Evolutionary conservation across 1,139 yeast genomes (phyloP).

Genomic region (Candida pseudoviswanathii): DNA sequence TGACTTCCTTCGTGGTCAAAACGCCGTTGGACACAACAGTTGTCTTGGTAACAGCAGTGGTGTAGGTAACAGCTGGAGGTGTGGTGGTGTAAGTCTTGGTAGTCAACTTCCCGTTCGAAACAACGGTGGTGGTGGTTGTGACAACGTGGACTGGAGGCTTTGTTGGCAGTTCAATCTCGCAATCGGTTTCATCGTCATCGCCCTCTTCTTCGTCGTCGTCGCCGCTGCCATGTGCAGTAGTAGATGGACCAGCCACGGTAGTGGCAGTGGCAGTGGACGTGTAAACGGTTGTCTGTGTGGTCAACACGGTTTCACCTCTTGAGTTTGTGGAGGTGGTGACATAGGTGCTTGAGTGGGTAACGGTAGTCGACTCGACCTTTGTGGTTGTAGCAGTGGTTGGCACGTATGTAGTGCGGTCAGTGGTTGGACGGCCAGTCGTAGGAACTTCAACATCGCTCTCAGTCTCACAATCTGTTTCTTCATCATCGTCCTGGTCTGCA

Average conservation of each 20-base stretch:
- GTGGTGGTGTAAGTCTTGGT: background rate
- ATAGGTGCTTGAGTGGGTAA: background rate
- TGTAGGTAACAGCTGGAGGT: background rate
- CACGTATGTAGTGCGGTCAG: background rate
- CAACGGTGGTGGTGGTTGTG: too few relatives aligned
- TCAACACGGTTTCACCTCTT: background rate
- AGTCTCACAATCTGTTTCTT: too few relatives aligned
- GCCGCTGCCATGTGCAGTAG: slow-evolving; percentile 12
- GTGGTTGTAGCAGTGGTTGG: slow-evolving; percentile 3
- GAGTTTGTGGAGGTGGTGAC: background rate
- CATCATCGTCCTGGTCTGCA: too few relatives aligned
- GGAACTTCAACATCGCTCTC: too few relatives aligned
- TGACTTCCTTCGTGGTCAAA: slow-evolving; percentile 13
- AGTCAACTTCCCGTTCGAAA: slow-evolving; percentile 10
- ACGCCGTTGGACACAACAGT: slow-evolving; percentile 5
- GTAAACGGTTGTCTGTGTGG: background rate
- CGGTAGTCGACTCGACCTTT: background rate
- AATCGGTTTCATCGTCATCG: slow-evolving; percentile 15
- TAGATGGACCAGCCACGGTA: slow-evolving; percentile 6
- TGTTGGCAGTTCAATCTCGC: slow-evolving; percentile 14
- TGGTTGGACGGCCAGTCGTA: background rate
- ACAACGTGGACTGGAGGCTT: slow-evolving; percentile 5
- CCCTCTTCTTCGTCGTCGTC: slow-evolving; percentile 17
- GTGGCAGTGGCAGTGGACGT: slow-evolving; percentile 1
- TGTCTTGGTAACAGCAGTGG: background rate